phyloP scores from a whole-genome alignment of 169 alveolate species.

The Cryptosporidium xiaoi region DNA sequence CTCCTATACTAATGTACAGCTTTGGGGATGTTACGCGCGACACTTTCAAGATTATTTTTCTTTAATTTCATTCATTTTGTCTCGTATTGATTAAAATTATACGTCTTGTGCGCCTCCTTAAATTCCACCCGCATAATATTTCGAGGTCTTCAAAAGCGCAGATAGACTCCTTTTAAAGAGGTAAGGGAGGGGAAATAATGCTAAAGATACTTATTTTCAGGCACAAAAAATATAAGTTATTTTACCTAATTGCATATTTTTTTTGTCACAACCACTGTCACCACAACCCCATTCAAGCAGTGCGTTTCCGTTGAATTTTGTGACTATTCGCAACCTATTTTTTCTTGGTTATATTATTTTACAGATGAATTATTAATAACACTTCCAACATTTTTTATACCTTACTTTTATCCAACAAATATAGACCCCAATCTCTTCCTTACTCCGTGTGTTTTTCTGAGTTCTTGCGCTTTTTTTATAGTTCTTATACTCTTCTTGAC shows the following conservation, averaged over 20 bases:
- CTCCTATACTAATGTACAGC: conserved; percentile 1
- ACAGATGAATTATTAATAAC: no score
- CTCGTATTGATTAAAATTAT: conserved; percentile 37
- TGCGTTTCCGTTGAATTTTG: no score
- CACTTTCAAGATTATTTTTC: conserved; percentile 31
- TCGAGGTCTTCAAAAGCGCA: not conserved
- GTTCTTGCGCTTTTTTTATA: conserved; percentile 47
- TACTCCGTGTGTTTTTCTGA: conserved; percentile 31
- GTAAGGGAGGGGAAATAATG: no score
- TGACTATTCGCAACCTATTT: no score
- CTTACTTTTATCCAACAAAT: conserved; percentile 2
- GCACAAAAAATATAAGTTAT: no score
- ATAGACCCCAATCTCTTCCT: conserved; percentile 67
- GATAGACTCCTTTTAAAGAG: no score
- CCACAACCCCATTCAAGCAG: no score
- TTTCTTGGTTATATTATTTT: no score
- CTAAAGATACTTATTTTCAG: no score
- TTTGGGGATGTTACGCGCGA: conserved; percentile 54
- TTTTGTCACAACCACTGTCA: no score
- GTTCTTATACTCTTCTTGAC: conserved; percentile 14
- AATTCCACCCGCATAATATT: conserved; percentile 34
- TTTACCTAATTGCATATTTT: no score
- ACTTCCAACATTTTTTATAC: no score
- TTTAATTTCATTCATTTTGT: conserved; percentile 25
- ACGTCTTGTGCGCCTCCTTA: conserved; percentile 67